phyloP scores from a whole-genome alignment of 2,329 filamentous ascomycete species.

The Helotiales sp. region DNA sequence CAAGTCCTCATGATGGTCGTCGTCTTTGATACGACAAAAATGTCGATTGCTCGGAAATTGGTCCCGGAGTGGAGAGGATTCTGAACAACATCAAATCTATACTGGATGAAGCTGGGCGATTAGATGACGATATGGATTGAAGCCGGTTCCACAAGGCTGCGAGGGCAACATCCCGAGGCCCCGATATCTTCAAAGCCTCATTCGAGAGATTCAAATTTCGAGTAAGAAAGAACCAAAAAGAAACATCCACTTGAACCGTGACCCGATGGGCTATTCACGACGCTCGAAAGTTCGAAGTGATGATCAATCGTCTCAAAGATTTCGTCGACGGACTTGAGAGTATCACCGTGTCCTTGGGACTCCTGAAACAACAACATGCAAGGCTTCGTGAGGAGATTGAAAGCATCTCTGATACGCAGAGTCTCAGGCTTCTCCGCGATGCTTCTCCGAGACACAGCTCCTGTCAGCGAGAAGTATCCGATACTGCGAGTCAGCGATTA shows the following conservation, averaged over 20 bases:
- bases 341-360: constrained; percentile 29
- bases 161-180: constrained; percentile 10
- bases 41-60: constrained; percentile 20
- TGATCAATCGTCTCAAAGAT: constrained; percentile 28
- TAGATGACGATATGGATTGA: constrained; percentile 18
- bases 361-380: constrained; percentile 28
- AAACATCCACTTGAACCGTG: constrained; percentile 31
- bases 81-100: constrained; percentile 22
- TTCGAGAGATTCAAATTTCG: constrained; percentile 34
- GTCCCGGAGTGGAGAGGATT: constrained; percentile 8
- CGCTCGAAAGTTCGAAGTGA: constrained; percentile 28
- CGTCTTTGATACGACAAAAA: constrained; percentile 21
- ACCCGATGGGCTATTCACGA: constrained; percentile 36
- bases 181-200: constrained; percentile 29
- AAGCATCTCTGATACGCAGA: constrained; percentile 32
- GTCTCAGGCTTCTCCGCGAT: constrained; percentile 32
- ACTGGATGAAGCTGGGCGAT: constrained; percentile 10
- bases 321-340: constrained; percentile 37
- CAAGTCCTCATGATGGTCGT: constrained; percentile 3
- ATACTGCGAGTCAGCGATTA: constrained; percentile 27
- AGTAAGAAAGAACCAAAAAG: constrained; percentile 31
- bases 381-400: constrained; percentile 32
- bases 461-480: constrained; percentile 19
- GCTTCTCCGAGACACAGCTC: constrained; percentile 21
- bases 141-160: background rate